Evolutionary conservation across 306 rosid species (phyloP).

Genomic region (Citrullus mucosospermus): DNA sequence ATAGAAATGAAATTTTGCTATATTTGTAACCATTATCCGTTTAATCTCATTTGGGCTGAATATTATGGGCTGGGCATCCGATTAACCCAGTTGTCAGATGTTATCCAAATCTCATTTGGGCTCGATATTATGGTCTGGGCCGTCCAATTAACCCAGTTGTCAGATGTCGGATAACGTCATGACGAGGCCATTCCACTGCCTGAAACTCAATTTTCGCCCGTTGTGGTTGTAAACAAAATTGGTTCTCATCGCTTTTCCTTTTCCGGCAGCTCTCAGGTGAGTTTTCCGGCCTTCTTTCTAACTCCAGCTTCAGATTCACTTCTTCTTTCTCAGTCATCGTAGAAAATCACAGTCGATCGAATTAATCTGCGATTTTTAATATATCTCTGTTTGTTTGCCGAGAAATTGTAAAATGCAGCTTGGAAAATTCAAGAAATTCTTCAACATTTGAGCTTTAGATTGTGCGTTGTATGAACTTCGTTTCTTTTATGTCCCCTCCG

Average conservation of each 20-base stretch:
- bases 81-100: too few species aligned
- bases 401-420: background rate
- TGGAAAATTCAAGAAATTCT: background rate
- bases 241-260: background rate
- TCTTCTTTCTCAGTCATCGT: background rate
- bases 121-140: too few species aligned
- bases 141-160: background rate
- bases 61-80: too few species aligned
- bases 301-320: background rate
- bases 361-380: background rate
- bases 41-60: too few species aligned
- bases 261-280: conserved; percentile 1
- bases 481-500: background rate
- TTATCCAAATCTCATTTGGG: too few species aligned
- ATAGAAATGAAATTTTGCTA: too few species aligned
- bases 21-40: too few species aligned
- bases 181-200: background rate
- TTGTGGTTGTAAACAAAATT: background rate
- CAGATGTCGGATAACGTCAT: background rate
- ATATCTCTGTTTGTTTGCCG: background rate
- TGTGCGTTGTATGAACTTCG: background rate
- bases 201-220: background rate
- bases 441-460: background rate
- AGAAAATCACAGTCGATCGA: background rate
- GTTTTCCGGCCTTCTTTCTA: background rate